Evolutionary conservation across 2,329 filamentous ascomycete genomes (phyloP).

Genomic region (Capronia coronata): DNA sequence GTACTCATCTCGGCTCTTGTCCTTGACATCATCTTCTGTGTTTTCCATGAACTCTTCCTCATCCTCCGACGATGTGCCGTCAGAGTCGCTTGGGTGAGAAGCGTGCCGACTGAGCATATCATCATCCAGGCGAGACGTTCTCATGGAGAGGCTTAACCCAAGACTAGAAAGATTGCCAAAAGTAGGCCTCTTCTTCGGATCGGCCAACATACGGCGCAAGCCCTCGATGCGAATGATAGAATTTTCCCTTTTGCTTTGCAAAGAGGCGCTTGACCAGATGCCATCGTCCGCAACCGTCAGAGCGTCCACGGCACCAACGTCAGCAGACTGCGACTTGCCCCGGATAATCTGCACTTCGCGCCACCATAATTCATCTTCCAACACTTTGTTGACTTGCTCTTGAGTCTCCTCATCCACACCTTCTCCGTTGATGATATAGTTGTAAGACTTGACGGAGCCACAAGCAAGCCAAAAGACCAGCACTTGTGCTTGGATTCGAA

Average conservation of each 20-base stretch:
- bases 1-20: slow-evolving; percentile 8
- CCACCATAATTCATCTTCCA: slow-evolving; percentile 78
- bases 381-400: slow-evolving; percentile 56
- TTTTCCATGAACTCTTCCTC: slow-evolving; percentile 26
- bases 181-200: slow-evolving; percentile 49
- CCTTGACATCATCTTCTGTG: slow-evolving; percentile 7
- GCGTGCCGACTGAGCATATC: slow-evolving; percentile 49
- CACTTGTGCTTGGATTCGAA: slow-evolving; percentile 73
- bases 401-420: slow-evolving; percentile 50
- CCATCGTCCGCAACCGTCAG: slow-evolving; percentile 41
- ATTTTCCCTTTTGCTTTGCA: slow-evolving; percentile 42
- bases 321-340: slow-evolving; percentile 27
- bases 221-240: slow-evolving; percentile 49
- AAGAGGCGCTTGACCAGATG: slow-evolving; percentile 49
- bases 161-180: slow-evolving; percentile 45
- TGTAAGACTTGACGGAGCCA: slow-evolving; percentile 65
- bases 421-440: slow-evolving; percentile 69
- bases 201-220: slow-evolving; percentile 56
- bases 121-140: slow-evolving; percentile 63
- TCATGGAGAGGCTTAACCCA: slow-evolving; percentile 65
- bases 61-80: slow-evolving; percentile 37
- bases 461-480: slow-evolving; percentile 75
- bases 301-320: slow-evolving; percentile 39
- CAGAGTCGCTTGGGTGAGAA: slow-evolving; percentile 43
- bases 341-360: slow-evolving; percentile 57